These are phyloP conservation scores for Phytophthora rubi DNA, from an alignment of 352 stramenopile genomes.

Conservation along the genomic window DNA sequence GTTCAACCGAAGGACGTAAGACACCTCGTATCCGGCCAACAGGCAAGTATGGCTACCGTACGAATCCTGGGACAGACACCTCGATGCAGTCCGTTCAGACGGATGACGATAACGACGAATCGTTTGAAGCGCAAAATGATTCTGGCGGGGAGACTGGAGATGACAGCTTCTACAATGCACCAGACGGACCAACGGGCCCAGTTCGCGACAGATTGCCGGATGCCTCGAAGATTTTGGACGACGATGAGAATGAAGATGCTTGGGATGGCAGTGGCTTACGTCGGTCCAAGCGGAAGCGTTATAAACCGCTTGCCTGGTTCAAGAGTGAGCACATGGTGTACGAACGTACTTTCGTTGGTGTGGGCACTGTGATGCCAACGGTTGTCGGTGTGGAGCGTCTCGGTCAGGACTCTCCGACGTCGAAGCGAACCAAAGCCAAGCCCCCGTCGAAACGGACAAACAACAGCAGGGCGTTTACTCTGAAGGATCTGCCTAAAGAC, in stretches of 20 bases:
- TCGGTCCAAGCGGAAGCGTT: conserved; percentile 78
- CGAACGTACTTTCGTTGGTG: conserved; percentile 80
- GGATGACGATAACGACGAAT: conserved; percentile 64
- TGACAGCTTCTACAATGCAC: conserved; percentile 60
- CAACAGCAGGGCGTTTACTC: conserved; percentile 42
- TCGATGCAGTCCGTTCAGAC: conserved; percentile 59
- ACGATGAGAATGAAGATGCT: conserved; percentile 30
- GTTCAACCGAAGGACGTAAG: conserved; percentile 31
- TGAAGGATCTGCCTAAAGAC: conserved; percentile 56
- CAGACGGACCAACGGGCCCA: conserved; percentile 32
- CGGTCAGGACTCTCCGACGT: conserved; percentile 61
- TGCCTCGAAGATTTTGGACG: conserved; percentile 42
- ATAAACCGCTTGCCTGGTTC: conserved; percentile 89
- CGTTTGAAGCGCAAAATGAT: conserved; percentile 54
- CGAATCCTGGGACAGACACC: conserved; percentile 42
- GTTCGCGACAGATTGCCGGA: conserved; percentile 65
- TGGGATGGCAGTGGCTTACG: conserved; percentile 58
- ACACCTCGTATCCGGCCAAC: conserved; percentile 38
- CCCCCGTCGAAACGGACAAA: conserved; percentile 45
- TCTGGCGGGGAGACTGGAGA: conserved; percentile 57
- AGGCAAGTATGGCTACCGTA: conserved; percentile 61
- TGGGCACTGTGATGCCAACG: conserved; percentile 82
- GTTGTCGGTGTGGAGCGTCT: conserved; percentile 74
- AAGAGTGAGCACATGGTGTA: conserved; percentile 90
- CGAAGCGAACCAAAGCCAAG: conserved; percentile 50